A percentile compares a stretch with the other conserved stretches of the same genome.
These are phyloP conservation scores for Nigrograna mackinnonii DNA, from an alignment of 2,329 filamentous ascomycete species.

Conservation along the genomic window DNA sequence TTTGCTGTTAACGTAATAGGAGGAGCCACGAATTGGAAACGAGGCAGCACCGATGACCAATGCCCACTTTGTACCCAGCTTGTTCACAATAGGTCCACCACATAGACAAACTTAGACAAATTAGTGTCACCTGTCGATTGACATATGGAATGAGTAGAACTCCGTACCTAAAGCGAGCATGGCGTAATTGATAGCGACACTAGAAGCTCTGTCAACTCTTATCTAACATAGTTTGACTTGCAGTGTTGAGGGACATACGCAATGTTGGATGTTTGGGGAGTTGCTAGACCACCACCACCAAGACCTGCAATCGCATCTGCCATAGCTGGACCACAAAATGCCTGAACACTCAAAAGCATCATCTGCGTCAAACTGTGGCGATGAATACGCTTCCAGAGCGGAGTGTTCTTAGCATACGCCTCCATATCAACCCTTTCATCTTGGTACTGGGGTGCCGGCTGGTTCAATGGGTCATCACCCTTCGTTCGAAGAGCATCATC, in stretches of 20 bases:
- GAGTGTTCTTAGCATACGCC: conserved; percentile 30
- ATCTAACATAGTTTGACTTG: no score
- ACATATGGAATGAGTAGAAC: background rate
- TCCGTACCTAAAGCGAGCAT: conserved; percentile 25
- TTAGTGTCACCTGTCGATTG: background rate
- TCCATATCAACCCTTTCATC: conserved; percentile 43
- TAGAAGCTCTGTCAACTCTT: background rate
- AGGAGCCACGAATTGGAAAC: conserved; percentile 52
- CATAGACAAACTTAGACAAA: conserved; percentile 41
- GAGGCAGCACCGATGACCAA: conserved; percentile 47
- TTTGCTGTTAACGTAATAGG: conserved; percentile 55
- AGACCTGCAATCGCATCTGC: conserved; percentile 36
- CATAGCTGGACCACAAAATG: conserved; percentile 41
- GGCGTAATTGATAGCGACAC: conserved; percentile 28
- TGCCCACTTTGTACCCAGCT: conserved; percentile 52
- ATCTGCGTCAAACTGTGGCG: conserved; percentile 55
- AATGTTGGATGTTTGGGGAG: conserved; percentile 48
- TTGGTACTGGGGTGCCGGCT: conserved; percentile 9
- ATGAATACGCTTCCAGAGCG: conserved; percentile 50
- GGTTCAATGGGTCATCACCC: conserved; percentile 25
- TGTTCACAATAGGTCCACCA: conserved; percentile 52
- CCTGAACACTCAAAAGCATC: conserved; percentile 52
- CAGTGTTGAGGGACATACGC: no score
- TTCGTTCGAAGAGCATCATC: conserved; percentile 32
- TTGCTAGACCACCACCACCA: conserved; percentile 50